Evolutionary conservation across 495 filamentous ascomycete genomes (phyloP).

Genomic region (Neurospora sublineolata): DNA sequence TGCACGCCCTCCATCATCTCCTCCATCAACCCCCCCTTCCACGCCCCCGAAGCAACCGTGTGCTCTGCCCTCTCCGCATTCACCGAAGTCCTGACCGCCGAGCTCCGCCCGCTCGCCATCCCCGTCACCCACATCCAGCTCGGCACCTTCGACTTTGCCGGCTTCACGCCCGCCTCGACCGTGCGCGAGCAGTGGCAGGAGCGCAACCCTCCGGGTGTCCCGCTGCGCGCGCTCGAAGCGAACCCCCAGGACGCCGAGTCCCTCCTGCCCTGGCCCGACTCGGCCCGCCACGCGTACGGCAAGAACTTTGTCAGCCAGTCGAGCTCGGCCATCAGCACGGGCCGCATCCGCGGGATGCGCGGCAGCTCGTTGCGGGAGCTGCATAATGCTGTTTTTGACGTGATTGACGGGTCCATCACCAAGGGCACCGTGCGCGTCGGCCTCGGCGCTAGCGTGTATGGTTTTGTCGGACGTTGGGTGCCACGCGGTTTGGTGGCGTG

Average conservation of each 20-base stretch:
- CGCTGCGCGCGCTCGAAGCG: slow-evolving; percentile 17
- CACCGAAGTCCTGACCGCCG: slow-evolving; percentile 59
- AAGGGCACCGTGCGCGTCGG: slow-evolving; percentile 59
- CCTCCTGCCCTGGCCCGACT: slow-evolving; percentile 48
- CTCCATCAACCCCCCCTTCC: slow-evolving; percentile 70
- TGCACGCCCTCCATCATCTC: slow-evolving; percentile 78
- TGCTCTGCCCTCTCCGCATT: slow-evolving; percentile 73
- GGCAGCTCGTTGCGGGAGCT: slow-evolving; percentile 64
- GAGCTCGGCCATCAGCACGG: slow-evolving; percentile 29
- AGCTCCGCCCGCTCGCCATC: slow-evolving; percentile 60
- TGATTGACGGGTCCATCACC: slow-evolving; percentile 43
- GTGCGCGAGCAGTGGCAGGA: slow-evolving; percentile 28
- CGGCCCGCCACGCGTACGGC: slow-evolving; percentile 40
- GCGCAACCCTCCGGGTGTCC: slow-evolving; percentile 12
- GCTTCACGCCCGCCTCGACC: slow-evolving; percentile 31
- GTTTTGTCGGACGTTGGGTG: slow-evolving; percentile 75
- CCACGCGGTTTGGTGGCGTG: slow-evolving; percentile 67
- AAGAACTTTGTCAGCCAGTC: slow-evolving; percentile 45
- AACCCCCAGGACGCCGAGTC: slow-evolving; percentile 43
- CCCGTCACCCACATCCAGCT: slow-evolving; percentile 75
- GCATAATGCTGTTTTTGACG: slow-evolving; percentile 80
- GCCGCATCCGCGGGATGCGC: slow-evolving; percentile 35
- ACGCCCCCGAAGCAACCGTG: slow-evolving; percentile 68
- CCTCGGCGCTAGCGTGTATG: slow-evolving; percentile 68
- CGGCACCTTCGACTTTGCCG: slow-evolving; percentile 64